phyloP scores from a whole-genome alignment of 768 basidiomycete species.

The Tricholomella constricta region DNA sequence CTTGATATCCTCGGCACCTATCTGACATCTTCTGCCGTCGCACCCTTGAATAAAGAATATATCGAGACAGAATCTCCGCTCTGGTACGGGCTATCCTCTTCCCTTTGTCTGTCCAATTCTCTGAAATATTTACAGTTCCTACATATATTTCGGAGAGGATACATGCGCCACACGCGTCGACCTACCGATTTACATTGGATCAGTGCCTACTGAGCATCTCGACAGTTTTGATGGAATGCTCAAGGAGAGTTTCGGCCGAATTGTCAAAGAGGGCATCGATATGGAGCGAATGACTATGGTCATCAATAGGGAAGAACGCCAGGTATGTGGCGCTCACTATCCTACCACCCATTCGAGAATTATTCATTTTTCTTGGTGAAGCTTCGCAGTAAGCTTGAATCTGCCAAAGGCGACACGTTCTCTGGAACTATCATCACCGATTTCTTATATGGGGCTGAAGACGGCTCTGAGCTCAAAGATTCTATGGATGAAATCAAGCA shows the following conservation, averaged over 20 bases:
- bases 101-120: background rate
- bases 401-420: constrained; percentile 80
- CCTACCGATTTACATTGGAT: constrained; percentile 77
- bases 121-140: constrained; percentile 52
- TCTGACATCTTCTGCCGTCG: constrained; percentile 80
- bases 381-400: constrained; percentile 85
- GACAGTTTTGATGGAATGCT: constrained; percentile 72
- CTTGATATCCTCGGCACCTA: constrained; percentile 86
- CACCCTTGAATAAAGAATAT: constrained; percentile 87
- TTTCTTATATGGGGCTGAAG: constrained; percentile 81
- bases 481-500: constrained; percentile 80
- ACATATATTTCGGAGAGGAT: constrained; percentile 83
- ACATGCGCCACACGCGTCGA: constrained; percentile 71
- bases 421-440: constrained; percentile 75
- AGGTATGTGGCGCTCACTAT: constrained; percentile 45
- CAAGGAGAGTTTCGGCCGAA: constrained; percentile 64
- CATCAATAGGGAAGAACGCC: constrained; percentile 85
- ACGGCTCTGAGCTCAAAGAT: constrained; percentile 75
- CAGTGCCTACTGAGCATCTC: constrained; percentile 81
- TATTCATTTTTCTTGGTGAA: constrained; percentile 29
- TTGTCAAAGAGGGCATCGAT: constrained; percentile 78
- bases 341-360: background rate
- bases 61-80: constrained; percentile 89
- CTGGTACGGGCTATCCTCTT: constrained; percentile 52
- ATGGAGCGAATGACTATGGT: constrained; percentile 89